Conservation (phyloP, 495 filamentous ascomycete genomes). For the Daldinia concentrica region DNA sequence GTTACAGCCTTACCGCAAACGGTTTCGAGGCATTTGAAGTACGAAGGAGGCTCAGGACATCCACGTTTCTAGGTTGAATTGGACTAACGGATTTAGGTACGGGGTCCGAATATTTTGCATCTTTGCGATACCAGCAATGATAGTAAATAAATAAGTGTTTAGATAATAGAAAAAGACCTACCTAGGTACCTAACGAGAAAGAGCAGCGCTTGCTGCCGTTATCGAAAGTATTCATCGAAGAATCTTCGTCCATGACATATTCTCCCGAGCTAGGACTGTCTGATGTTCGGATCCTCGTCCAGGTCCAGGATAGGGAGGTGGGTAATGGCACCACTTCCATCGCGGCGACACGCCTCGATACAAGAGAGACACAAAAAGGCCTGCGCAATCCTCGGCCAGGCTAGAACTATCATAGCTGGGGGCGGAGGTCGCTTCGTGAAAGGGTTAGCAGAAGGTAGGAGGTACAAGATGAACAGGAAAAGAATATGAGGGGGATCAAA, state of each 20-base stretch:
- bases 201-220: constrained; percentile 11
- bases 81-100: neutral
- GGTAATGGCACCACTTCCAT: constrained; percentile 52
- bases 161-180: neutral
- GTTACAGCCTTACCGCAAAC: constrained; percentile 39
- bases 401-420: constrained; percentile 35
- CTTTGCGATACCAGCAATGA: neutral
- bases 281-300: constrained; percentile 39
- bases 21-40: constrained; percentile 29
- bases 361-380: constrained; percentile 17
- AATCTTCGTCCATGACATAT: neutral
- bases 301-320: constrained; percentile 44
- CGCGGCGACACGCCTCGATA: constrained; percentile 27
- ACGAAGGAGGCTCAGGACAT: constrained; percentile 8
- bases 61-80: constrained; percentile 4
- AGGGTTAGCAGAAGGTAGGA: neutral
- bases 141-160: neutral
- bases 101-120: neutral
- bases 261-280: constrained; percentile 23
- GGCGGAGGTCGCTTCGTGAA: constrained; percentile 46
- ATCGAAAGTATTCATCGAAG: neutral
- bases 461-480: constrained; percentile 8
- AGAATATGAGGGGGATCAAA: constrained; percentile 26
- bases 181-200: neutral
- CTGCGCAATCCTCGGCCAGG: constrained; percentile 19